Base-by-base conservation (phyloP, 1,284 basidiomycete species). In the Cutaneotrichosporon sp. region DNA sequence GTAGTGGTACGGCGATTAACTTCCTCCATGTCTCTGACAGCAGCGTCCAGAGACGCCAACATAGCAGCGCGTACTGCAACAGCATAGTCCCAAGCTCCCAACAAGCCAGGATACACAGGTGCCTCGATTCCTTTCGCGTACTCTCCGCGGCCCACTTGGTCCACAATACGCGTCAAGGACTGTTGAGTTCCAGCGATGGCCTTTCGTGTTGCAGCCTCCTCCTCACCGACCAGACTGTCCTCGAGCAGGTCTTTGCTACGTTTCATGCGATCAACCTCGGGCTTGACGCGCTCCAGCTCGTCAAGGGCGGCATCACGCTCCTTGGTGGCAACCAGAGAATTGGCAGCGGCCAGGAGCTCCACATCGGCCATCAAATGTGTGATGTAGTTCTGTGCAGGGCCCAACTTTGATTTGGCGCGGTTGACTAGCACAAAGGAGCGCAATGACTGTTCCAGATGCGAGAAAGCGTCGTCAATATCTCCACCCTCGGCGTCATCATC, bases 361-460 rank as follows among this genome's bases (percentile, higher is more conserved):
- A 98, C 80, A 70, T 98, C 96, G 50, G 84, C 80, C 49, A 98
- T 81, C 18, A 98, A 80, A 66, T 97, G 88, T 57, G 83, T 82
- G 55, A 98, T 81, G 75, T 96, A 98, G 17, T 91, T 96, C 61
- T 88, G 85, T n/a, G 87, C 93, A 2, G 96, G 96, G 41, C 89
- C 84, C 42, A 99, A 85, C 78, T 98, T 99, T 42, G 90, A 96
- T 76, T 91, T 92, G 36, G 88, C 83, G 23, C 96, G 86, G 78
- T 97, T 97, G 72, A 87, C 84, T 54, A 98, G 84, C 15, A 98
- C 91, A 75, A 98, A 99, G 1, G 91, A 92, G 23, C 92, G 85
- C 39, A 99, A 79, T 1, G 88, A 84, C n/a, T 87, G 84, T 74
- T 98, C 93, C 55, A 99, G 84, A 61, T 87, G 84, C 46, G 86